phyloP scores from a whole-genome alignment of 164 flowering plant species.

The Tinospora cordifolia region DNA sequence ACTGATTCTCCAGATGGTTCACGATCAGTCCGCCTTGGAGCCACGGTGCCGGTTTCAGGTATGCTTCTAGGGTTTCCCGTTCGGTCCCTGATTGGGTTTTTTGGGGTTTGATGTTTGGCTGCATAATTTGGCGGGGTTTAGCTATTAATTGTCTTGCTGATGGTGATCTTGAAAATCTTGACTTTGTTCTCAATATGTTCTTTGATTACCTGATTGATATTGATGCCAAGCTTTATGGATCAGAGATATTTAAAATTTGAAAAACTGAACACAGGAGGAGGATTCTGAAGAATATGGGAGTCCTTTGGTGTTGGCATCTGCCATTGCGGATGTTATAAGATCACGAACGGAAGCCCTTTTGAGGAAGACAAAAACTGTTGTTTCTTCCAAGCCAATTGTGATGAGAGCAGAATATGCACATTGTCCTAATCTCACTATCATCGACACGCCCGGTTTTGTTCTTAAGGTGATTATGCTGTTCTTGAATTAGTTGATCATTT shows the following conservation, averaged over 20 bases:
- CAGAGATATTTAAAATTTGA: constrained; percentile 8
- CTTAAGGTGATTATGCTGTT: constrained; percentile 53
- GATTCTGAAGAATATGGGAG: constrained; percentile 96
- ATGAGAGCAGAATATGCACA: constrained; percentile 98
- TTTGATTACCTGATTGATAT: neutral
- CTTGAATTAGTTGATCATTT: neutral
- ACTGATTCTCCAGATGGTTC: constrained; percentile 91
- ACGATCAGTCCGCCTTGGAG: constrained; percentile 71
- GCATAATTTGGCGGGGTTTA: too few relatives aligned
- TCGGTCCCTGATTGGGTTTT: too few relatives aligned
- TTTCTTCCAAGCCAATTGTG: constrained; percentile 90
- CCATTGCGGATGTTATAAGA: constrained; percentile 82
- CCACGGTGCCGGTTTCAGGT: constrained; percentile 98
- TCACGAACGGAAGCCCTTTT: constrained; percentile 70
- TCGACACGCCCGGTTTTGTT: constrained; percentile 96
- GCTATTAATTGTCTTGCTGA: neutral
- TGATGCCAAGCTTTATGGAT: neutral
- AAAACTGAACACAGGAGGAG: constrained; percentile 56
- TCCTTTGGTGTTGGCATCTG: constrained; percentile 54
- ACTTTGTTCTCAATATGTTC: neutral
- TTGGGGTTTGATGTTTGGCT: neutral
- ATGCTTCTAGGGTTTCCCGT: neutral
- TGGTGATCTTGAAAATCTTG: too few relatives aligned
- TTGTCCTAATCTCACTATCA: constrained; percentile 93
- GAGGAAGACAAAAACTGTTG: constrained; percentile 62